These are phyloP conservation scores for Cruciata laevipes DNA, from an alignment of 257 asterid genomes.

Conservation along the genomic window DNA sequence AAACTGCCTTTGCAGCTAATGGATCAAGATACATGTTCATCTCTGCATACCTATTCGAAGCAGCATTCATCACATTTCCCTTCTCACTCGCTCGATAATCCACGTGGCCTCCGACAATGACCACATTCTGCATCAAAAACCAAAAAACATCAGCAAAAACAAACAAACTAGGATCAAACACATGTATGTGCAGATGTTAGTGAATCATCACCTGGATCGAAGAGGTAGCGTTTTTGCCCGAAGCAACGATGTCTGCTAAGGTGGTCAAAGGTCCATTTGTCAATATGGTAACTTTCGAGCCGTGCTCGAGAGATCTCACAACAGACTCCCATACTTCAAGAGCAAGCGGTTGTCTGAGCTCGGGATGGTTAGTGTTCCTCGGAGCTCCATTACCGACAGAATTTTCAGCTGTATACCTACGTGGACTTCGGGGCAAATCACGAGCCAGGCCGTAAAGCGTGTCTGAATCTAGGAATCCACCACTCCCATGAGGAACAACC, in stretches of 20 bases:
- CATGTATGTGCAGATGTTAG: background rate
- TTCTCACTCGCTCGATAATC: conserved; percentile 21
- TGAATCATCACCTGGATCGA: conserved; percentile 46
- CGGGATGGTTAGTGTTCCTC: conserved; percentile 65
- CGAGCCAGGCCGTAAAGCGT: conserved; percentile 75
- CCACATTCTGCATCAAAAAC: conserved; percentile 42
- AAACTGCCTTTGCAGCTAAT: conserved; percentile 57
- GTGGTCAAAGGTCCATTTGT: conserved; percentile 87
- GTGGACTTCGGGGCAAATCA: conserved; percentile 70
- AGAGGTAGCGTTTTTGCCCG: conserved; percentile 35
- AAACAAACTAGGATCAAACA: background rate
- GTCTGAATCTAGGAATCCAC: conserved; percentile 82
- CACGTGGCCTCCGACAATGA: conserved; percentile 73
- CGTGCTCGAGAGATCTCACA: conserved; percentile 37
- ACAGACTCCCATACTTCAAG: conserved; percentile 66
- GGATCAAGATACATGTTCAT: conserved; percentile 84
- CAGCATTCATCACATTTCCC: conserved; percentile 62
- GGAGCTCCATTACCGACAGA: conserved; percentile 68
- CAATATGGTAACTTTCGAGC: conserved; percentile 57
- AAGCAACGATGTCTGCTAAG: conserved; percentile 52
- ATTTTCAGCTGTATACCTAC: conserved; percentile 78
- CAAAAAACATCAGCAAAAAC: background rate
- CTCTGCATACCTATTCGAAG: conserved; percentile 57
- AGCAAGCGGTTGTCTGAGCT: conserved; percentile 74
- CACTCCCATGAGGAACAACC: conserved; percentile 76